Base-by-base conservation (phyloP, 257 asterid genomes). In the Nicotiana knightiana region DNA sequence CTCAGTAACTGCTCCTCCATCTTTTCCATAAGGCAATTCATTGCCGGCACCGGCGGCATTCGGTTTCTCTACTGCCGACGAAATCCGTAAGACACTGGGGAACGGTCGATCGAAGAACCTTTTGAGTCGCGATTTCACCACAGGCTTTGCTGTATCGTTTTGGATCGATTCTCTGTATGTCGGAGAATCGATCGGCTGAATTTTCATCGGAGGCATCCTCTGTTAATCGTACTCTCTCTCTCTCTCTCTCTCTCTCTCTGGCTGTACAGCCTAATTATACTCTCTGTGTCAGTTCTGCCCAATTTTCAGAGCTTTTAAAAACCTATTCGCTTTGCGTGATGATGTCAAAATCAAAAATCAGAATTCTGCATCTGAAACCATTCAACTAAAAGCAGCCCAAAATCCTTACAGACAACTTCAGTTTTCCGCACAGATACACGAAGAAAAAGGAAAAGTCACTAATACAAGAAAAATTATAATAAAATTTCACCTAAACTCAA, bases 31-130 rank as follows among this genome's bases (percentile, higher is more conserved):
- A 10, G 65, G 39, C 51, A 66, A 21, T 66, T 65, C 83, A n/a
- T 32, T 85, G 30, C 81, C 84, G 5, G 54, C 86, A 17, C 88
- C 92, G 67, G 88, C 90, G 80, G 86, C 67, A 77, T 68, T 67
- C 62, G 87, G 70, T 82, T 90, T 92, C 67, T 88, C 93, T 21
- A 92, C 32, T 21, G 84, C 85, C n/a, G 92, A 86, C 3, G 98
- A 89, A 83, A 82, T 89, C 68, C 89, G 89, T 28, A 90, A 82
- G 33, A 90, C 97, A 39, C 91, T 91, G 83, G 86, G 91, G 82
- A 95, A 92, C 21, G 98, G 99, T 7, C 97, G 94, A 89, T 95
- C 99, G 55, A 95, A 95, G 16, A 95, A 93, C 75, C 97, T 90
- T 87, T 91, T 93, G 76, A 95, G 86, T 76, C 98, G 85, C 10